Conservation (phyloP, 2,329 filamentous ascomycete species). For the Exophiala sp. region DNA sequence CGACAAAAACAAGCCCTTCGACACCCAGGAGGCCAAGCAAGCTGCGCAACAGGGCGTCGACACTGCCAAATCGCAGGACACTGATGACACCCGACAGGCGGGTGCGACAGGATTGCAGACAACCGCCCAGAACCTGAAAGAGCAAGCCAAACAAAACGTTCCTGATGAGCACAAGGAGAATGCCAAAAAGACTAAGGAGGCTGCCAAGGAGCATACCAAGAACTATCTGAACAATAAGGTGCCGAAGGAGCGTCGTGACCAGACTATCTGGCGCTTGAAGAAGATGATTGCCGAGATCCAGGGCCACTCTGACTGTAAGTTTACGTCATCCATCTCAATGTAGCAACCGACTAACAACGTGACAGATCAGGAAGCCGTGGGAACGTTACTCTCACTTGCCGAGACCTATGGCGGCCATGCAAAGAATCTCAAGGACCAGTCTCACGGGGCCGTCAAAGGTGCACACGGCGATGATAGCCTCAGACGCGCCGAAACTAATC, state of each 20-base stretch:
- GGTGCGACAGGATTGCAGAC: constrained; percentile 33
- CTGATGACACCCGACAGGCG: constrained; percentile 30
- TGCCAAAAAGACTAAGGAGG: constrained; percentile 31
- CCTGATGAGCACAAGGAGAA: constrained; percentile 55
- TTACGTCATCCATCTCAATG: constrained; percentile 7
- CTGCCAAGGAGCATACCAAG: constrained; percentile 48
- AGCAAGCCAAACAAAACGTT: constrained; percentile 57
- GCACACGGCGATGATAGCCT: constrained; percentile 61
- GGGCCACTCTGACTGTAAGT: constrained; percentile 78
- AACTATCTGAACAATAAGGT: constrained; percentile 82
- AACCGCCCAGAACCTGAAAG: constrained; percentile 42
- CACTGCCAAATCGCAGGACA: constrained; percentile 44
- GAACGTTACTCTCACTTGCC: constrained; percentile 75
- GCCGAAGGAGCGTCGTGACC: constrained; percentile 85
- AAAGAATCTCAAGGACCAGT: constrained; percentile 58
- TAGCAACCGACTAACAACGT: constrained; percentile 28
- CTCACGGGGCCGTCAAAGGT: constrained; percentile 64
- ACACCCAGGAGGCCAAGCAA: constrained; percentile 55
- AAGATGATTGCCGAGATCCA: constrained; percentile 98
- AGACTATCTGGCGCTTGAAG: constrained; percentile 86
- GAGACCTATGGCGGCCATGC: constrained; percentile 78
- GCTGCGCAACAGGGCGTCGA: constrained; percentile 54
- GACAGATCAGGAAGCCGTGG: constrained; percentile 74
- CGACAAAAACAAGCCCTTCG: constrained; percentile 52
- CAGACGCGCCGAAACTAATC: constrained; percentile 66